These are phyloP conservation scores for Kwoniella europaea DNA, from an alignment of 768 basidiomycete species.

Conservation along the genomic window DNA sequence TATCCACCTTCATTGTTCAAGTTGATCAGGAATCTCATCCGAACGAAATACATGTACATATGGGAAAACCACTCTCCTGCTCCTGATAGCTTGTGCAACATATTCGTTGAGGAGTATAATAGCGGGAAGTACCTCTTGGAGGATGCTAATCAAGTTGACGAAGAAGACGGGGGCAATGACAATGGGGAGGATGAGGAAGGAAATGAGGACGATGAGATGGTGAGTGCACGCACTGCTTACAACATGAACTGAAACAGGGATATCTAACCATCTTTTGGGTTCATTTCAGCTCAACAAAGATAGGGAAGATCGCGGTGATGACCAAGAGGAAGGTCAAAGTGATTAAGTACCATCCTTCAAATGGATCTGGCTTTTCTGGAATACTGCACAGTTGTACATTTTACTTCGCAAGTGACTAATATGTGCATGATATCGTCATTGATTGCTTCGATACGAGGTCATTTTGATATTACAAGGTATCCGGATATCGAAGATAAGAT, in stretches of 20 bases:
- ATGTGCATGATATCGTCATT: not conserved
- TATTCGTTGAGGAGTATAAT: conserved; percentile 39
- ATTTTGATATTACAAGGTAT: too few relatives aligned
- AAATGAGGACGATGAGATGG: not conserved
- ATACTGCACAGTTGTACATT: too few relatives aligned
- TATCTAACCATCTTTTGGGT: too few relatives aligned
- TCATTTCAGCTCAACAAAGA: not conserved
- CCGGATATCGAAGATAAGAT: too few relatives aligned
- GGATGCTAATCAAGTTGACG: not conserved
- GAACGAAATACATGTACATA: conserved; percentile 77
- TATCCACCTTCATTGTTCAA: conserved; percentile 76
- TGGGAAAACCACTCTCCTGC: conserved; percentile 62
- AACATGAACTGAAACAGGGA: not conserved
- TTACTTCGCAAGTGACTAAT: not conserved
- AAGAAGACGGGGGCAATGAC: conserved; percentile 1
- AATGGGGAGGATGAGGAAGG: conserved; percentile 14
- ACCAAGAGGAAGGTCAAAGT: not conserved
- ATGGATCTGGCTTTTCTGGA: not conserved
- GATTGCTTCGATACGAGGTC: too few relatives aligned
- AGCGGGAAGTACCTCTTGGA: conserved; percentile 4
- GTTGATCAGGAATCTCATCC: conserved; percentile 79
- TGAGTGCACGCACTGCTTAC: not conserved
- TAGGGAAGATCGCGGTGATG: not conserved
- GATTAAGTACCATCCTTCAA: not conserved
- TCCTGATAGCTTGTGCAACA: conserved; percentile 51